Evolutionary conservation across 495 filamentous ascomycete genomes (phyloP), one percentile per base, ranked within the genome.

Genomic region (Staphylotrichum tortipilum): DNA sequence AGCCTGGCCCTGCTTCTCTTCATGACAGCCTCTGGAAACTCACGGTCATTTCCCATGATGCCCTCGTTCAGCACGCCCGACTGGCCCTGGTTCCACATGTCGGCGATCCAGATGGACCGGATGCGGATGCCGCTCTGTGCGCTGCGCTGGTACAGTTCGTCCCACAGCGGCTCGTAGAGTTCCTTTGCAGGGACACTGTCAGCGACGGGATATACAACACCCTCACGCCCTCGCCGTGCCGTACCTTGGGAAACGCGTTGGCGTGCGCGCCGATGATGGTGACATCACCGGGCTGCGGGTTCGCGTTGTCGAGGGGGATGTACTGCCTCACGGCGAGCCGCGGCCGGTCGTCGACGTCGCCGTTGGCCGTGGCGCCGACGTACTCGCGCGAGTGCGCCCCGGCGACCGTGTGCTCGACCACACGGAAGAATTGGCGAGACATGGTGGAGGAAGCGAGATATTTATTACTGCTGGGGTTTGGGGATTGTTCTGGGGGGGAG

Each of bases 81-180:
- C 50, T 79, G 76, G 33, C 88, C 89, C 67, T 94, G 82, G 48
- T 86, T 77, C 35, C 82, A 78, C 26, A 84, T 79, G 67, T 95
- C 89, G 48, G 85, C 80, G 57, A 92, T 90, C 86, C 87, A 94
- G 55, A 95, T 88, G 48, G 78, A 73, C 45, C 85, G 80, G 52
- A 95, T 84, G 7, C 76, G 72, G 62, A 90, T 76, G n/a, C 75
- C 68, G 15, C 61, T 64, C 49, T 75, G 67, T 21, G 41, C 14
- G 7, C 79, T 73, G 5, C 65, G 63, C 3, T 61, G 55, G 51
- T 84, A 68, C 1, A 95, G 70, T 48, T 92, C 85, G 40, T 84
- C 85, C 82, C 86, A 95, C 4, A 94, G 74, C 3, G 89, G 86
- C 58, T 94, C 89, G 63, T 94, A 95, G 15, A 94, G 73, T 69